A percentile compares a stretch with the other conserved stretches of the same genome.
Evolutionary conservation across 2,329 filamentous ascomycete species (phyloP).

Genomic region (Trichophyton schoenleinii): DNA sequence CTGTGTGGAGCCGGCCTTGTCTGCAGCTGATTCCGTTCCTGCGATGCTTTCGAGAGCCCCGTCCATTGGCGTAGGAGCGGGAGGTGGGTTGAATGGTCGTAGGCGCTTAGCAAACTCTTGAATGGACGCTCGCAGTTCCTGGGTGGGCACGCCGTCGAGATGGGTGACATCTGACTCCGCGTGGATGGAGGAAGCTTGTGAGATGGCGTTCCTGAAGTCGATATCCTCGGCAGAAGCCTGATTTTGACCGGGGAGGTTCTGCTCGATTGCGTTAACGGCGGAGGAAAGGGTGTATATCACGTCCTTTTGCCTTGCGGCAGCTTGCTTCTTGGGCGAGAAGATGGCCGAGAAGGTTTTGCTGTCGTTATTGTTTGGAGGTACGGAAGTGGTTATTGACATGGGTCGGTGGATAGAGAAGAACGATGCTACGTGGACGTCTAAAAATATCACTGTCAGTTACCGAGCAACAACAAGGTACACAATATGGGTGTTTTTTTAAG

Average conservation of each 20-base stretch:
- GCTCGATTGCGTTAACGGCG: slow-evolving; percentile 34
- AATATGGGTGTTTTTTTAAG: background rate
- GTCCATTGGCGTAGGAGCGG: slow-evolving; percentile 54
- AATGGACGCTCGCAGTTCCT: slow-evolving; percentile 52
- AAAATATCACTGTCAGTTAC: slow-evolving; percentile 12
- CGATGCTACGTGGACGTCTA: slow-evolving; percentile 75
- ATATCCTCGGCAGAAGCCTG: slow-evolving; percentile 21
- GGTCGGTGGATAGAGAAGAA: slow-evolving; percentile 96
- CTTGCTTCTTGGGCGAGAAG: slow-evolving; percentile 51
- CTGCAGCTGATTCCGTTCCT: slow-evolving; percentile 21
- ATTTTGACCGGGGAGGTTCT: slow-evolving; percentile 20
- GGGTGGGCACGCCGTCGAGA: slow-evolving; percentile 39
- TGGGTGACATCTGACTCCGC: slow-evolving; percentile 26
- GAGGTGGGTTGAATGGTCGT: slow-evolving; percentile 74
- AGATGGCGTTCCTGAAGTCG: slow-evolving; percentile 22
- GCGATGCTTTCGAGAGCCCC: slow-evolving; percentile 24
- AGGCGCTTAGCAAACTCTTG: slow-evolving; percentile 59
- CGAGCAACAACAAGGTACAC: background rate
- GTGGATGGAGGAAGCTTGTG: slow-evolving; percentile 19
- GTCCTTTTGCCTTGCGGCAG: slow-evolving; percentile 36
- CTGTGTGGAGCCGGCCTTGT: slow-evolving; percentile 27
- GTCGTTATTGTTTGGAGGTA: slow-evolving; percentile 60
- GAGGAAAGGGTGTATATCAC: slow-evolving; percentile 55
- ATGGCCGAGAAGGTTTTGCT: slow-evolving; percentile 72
- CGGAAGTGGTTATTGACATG: slow-evolving; percentile 72